Conservation (phyloP, 1,139 yeast genomes). For the Hyphopichia pseudoburtonii region DNA sequence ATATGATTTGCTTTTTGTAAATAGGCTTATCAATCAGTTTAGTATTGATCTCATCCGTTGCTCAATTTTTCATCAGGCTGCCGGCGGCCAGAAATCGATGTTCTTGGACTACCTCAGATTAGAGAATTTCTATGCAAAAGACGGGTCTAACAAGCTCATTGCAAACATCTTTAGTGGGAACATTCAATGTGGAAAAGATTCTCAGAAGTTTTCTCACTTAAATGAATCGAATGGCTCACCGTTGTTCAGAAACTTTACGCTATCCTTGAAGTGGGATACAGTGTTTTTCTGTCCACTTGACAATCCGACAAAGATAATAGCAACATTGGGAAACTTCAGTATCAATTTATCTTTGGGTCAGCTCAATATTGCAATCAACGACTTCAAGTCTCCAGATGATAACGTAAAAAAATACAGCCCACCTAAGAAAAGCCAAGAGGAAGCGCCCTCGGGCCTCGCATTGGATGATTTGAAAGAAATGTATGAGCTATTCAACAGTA, state of each 20-base stretch:
- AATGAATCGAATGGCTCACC: conserved; percentile 7
- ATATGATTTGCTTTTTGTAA: conserved; percentile 12
- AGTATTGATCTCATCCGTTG: conserved; percentile 29
- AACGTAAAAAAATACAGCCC: neutral
- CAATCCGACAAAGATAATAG: conserved; percentile 11
- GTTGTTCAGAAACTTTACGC: conserved; percentile 34
- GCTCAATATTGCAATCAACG: neutral
- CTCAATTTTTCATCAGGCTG: conserved; percentile 18
- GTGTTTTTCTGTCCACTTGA: conserved; percentile 21
- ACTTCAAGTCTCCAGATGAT: neutral
- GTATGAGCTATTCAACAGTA: conserved; percentile 9
- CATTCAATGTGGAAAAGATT: conserved; percentile 18
- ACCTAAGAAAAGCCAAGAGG: neutral
- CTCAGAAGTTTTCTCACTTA: conserved; percentile 1
- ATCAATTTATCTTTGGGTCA: conserved; percentile 23
- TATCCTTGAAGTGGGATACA: conserved; percentile 25
- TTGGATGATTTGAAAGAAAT: neutral
- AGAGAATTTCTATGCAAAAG: conserved; percentile 20
- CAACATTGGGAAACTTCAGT: conserved; percentile 15
- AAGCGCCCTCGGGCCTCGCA: neutral
- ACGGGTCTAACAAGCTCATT: conserved; percentile 22
- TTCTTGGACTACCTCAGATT: conserved; percentile 32
- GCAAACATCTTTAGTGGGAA: conserved; percentile 32
- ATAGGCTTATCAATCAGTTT: conserved; percentile 29
- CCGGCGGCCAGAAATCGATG: conserved; percentile 16